phyloP scores from a whole-genome alignment of 306 rosid species.

The Cyamopsis tetragonoloba region DNA sequence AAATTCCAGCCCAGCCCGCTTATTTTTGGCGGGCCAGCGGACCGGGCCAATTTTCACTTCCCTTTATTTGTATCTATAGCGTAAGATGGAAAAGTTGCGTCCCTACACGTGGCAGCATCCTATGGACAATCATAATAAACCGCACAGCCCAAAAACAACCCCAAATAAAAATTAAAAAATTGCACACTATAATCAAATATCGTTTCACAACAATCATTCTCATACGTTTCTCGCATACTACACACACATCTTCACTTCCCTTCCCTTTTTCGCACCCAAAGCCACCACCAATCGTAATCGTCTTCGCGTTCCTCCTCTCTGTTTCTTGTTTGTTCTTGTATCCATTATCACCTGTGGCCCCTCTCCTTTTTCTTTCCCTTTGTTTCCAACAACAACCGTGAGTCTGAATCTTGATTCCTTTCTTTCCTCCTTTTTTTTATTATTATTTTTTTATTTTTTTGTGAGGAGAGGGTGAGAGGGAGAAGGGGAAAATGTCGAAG shows the following conservation, averaged over 20 bases:
- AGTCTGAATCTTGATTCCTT: neutral
- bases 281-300: neutral
- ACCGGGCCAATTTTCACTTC: too few relatives aligned
- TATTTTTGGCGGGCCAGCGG: too few relatives aligned
- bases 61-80: too few relatives aligned
- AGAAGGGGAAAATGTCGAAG: conserved; percentile 82
- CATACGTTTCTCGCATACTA: neutral
- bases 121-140: neutral
- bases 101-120: conserved; percentile 15
- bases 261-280: neutral
- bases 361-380: neutral
- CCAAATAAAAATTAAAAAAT: neutral
- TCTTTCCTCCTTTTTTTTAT: neutral
- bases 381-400: neutral
- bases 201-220: neutral
- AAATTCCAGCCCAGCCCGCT: too few relatives aligned
- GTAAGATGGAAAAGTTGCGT: neutral
- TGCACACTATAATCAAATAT: neutral
- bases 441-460: neutral
- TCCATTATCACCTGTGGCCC: neutral
- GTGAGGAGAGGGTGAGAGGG: conserved; percentile 18
- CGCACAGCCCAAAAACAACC: neutral
- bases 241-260: neutral
- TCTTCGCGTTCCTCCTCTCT: neutral
- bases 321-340: neutral